Evolutionary conservation across 176 grass and related monocot species (phyloP).

Genomic region (Oryza longistaminata): DNA sequence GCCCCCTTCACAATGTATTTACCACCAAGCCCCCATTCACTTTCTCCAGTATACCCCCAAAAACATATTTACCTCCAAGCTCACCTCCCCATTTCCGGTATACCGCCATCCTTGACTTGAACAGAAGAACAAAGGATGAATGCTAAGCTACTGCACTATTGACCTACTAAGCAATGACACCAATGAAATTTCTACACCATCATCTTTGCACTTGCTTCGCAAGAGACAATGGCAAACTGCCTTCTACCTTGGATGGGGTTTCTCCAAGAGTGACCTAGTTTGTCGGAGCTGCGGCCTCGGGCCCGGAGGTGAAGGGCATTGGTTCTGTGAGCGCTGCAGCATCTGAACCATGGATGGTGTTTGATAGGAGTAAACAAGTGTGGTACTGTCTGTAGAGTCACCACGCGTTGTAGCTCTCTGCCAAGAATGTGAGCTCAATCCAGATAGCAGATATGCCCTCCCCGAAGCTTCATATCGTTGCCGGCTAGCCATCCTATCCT

Average conservation of each 20-base stretch:
- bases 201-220: slow-evolving; percentile 2
- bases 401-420: slow-evolving; percentile 83
- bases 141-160: slow-evolving; percentile 18
- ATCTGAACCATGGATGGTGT: slow-evolving; percentile 93
- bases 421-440: slow-evolving; percentile 93
- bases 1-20: slow-evolving; percentile 55
- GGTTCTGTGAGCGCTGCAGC: slow-evolving; percentile 80
- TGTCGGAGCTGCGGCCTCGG: slow-evolving; percentile 32
- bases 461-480: slow-evolving; percentile 73
- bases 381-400: slow-evolving; percentile 65
- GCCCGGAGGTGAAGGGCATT: slow-evolving; percentile 37
- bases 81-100: slow-evolving; percentile 28
- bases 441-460: slow-evolving; percentile 78
- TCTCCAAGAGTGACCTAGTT: slow-evolving; percentile 41
- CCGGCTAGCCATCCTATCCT: slow-evolving; percentile 81
- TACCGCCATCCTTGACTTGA: slow-evolving; percentile 37
- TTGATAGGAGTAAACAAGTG: slow-evolving; percentile 73
- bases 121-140: slow-evolving; percentile 40
- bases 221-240: slow-evolving; percentile 16
- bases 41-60: slow-evolving; percentile 47
- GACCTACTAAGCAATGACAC: slow-evolving; percentile 34
- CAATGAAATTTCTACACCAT: slow-evolving; percentile 24
- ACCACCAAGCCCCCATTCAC: slow-evolving; percentile 36
- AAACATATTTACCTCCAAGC: slow-evolving; percentile 51
- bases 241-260: slow-evolving; percentile 58